Conservation (phyloP, 768 basidiomycete species). For the Phallus indusiatus region DNA sequence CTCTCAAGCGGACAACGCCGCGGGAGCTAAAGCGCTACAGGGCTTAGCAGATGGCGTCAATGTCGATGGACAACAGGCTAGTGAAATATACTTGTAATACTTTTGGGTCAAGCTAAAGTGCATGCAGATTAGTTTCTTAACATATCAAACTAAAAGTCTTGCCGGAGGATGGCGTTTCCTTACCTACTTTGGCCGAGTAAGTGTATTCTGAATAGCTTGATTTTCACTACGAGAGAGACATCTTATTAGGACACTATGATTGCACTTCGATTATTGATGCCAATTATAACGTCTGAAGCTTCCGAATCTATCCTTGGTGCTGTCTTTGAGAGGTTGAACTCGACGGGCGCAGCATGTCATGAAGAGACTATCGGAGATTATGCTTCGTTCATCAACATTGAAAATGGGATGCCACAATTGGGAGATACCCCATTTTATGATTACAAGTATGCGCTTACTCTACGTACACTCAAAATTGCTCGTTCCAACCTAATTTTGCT, state of each 20-base stretch:
- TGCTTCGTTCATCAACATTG: constrained; percentile 32
- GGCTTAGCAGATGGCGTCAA: constrained; percentile 20
- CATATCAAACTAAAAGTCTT: constrained; percentile 30
- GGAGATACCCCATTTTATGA: constrained; percentile 33
- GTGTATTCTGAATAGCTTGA: not conserved
- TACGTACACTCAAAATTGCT: not conserved
- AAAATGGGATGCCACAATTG: constrained; percentile 26
- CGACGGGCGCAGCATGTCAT: constrained; percentile 34
- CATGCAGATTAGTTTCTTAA: constrained; percentile 27
- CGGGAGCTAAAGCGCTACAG: constrained; percentile 22
- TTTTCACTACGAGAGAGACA: constrained; percentile 5
- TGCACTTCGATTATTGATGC: constrained; percentile 32
- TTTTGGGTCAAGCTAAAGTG: not conserved
- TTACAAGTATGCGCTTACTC: constrained; percentile 21
- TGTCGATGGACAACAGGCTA: constrained; percentile 17
- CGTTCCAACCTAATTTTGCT: not conserved
- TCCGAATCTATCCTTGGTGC: constrained; percentile 35
- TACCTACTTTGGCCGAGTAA: constrained; percentile 21
- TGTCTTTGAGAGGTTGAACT: constrained; percentile 33
- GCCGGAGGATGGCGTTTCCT: constrained; percentile 39
- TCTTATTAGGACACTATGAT: constrained; percentile 34
- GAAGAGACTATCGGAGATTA: constrained; percentile 35
- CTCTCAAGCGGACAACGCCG: constrained; percentile 17
- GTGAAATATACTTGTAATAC: not conserved
- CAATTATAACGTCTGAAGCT: constrained; percentile 29